phyloP scores from a whole-genome alignment of 2,329 filamentous ascomycete species.

The Blumeria graminis region DNA sequence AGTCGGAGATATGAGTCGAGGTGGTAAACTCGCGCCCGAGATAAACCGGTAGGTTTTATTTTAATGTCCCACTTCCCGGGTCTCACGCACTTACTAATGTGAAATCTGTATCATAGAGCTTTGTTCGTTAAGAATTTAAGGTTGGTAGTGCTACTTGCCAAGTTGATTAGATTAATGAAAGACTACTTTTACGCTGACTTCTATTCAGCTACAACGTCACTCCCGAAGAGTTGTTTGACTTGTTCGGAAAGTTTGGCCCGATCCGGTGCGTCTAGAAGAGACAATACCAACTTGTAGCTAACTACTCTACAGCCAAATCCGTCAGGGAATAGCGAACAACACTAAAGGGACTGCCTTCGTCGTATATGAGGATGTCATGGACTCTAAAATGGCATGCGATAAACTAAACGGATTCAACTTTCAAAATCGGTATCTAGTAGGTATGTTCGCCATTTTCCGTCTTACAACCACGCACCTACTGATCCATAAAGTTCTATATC shows the following conservation, averaged over 20 bases:
- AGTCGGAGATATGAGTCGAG: conserved; percentile 72
- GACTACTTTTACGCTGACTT: too few species aligned
- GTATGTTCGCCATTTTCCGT: conserved; percentile 27
- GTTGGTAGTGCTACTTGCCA: conserved; percentile 23
- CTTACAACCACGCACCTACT: conserved; percentile 3
- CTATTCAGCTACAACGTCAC: conserved; percentile 80
- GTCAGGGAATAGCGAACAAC: conserved; percentile 88
- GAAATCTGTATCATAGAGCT: conserved; percentile 36
- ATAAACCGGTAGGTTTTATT: conserved; percentile 61
- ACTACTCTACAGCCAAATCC: conserved; percentile 54
- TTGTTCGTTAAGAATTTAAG: conserved; percentile 99
- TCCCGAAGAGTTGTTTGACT: conserved; percentile 90
- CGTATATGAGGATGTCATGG: conserved; percentile 97
- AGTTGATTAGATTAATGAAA: background rate
- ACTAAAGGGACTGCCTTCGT: conserved; percentile 98
- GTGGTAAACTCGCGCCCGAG: conserved; percentile 95
- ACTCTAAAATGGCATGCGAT: conserved; percentile 96
- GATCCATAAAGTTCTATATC: conserved; percentile 34
- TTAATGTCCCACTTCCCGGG: conserved; percentile 1
- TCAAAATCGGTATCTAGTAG: conserved; percentile 95
- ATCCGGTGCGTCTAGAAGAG: conserved; percentile 37
- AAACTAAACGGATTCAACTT: conserved; percentile 99
- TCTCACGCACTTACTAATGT: conserved; percentile 7
- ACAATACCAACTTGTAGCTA: background rate
- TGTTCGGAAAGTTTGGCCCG: conserved; percentile 92